Conservation (phyloP, 1,284 basidiomycete genomes). For the Pyrrhoderma noxium region DNA sequence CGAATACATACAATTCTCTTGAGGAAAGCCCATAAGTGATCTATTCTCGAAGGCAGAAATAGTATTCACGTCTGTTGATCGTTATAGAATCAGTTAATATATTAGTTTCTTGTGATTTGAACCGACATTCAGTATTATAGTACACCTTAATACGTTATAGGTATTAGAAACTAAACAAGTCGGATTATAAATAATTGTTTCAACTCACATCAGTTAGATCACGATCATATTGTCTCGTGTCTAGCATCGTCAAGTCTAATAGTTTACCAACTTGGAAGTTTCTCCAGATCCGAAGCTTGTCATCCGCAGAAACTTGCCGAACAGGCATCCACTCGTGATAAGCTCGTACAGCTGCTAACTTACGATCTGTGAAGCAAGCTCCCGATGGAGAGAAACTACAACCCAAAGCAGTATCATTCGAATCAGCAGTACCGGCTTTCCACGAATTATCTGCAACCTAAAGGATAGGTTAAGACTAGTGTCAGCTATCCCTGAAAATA, state of each 20-base stretch:
- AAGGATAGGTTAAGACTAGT: not conserved
- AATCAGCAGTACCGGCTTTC: slow-evolving; percentile 58
- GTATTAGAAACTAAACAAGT: too few relatives aligned
- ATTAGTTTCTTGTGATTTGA: not conserved
- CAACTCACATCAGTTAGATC: slow-evolving; percentile 49
- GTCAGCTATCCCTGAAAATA: not conserved
- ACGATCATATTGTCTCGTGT: slow-evolving; percentile 59
- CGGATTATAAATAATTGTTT: too few relatives aligned
- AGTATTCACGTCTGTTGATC: slow-evolving; percentile 33
- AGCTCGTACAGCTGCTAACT: slow-evolving; percentile 53
- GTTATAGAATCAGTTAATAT: slow-evolving; percentile 5
- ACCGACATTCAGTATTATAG: slow-evolving; percentile 45
- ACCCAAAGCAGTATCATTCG: slow-evolving; percentile 50
- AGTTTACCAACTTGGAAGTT: slow-evolving; percentile 60
- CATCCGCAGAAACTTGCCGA: slow-evolving; percentile 51
- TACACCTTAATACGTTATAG: slow-evolving; percentile 44
- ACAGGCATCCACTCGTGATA: slow-evolving; percentile 72
- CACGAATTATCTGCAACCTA: slow-evolving; percentile 56
- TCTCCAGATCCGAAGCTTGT: slow-evolving; percentile 60
- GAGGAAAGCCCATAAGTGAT: slow-evolving; percentile 50
- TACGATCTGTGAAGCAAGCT: slow-evolving; percentile 56
- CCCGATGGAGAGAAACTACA: slow-evolving; percentile 50
- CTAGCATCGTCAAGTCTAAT: slow-evolving; percentile 53
- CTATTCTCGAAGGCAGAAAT: slow-evolving; percentile 40
- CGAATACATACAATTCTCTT: slow-evolving; percentile 45